phyloP scores from a whole-genome alignment of 2,329 filamentous ascomycete species.

The Penicillium sp. region DNA sequence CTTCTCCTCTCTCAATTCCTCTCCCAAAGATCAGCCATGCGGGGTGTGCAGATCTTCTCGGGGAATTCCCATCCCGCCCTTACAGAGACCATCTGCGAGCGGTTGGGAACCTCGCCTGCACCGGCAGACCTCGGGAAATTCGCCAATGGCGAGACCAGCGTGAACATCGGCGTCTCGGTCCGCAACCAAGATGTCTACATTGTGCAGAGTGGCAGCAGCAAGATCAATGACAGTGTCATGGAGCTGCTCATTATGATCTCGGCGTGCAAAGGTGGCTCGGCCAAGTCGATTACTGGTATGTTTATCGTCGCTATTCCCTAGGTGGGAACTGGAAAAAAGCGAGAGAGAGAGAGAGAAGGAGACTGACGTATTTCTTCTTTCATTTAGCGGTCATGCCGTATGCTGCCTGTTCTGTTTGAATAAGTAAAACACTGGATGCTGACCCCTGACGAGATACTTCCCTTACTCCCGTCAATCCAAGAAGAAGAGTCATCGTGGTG shows the following conservation, averaged over 20 bases:
- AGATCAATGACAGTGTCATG: slow-evolving; percentile 99
- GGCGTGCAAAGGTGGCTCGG: slow-evolving; percentile 96
- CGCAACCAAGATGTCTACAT: slow-evolving; percentile 99
- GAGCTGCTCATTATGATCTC: slow-evolving; percentile 99
- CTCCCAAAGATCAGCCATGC: slow-evolving; percentile 53
- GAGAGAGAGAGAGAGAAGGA: not conserved
- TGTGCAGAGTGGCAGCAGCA: slow-evolving; percentile 92
- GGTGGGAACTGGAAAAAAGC: not conserved
- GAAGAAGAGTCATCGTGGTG: slow-evolving; percentile 96
- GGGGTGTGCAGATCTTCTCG: slow-evolving; percentile 71
- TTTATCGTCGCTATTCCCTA: slow-evolving; percentile 29
- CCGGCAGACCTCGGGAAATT: slow-evolving; percentile 69
- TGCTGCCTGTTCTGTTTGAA: slow-evolving; percentile 42
- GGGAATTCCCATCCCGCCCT: slow-evolving; percentile 69
- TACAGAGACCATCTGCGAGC: slow-evolving; percentile 69
- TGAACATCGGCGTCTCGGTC: slow-evolving; percentile 72
- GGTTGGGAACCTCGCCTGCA: slow-evolving; percentile 65
- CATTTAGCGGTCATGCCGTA: slow-evolving; percentile 55
- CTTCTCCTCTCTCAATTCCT: slow-evolving; percentile 26
- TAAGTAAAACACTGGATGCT: slow-evolving; percentile 40
- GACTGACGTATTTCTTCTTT: slow-evolving; percentile 26
- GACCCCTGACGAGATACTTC: slow-evolving; percentile 70
- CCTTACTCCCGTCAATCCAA: slow-evolving; percentile 99
- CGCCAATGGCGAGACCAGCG: slow-evolving; percentile 72
- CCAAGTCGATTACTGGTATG: slow-evolving; percentile 93